Evolutionary conservation across 2,329 filamentous ascomycete species (phyloP).

Genomic region (Sarocladiaceae sp.): DNA sequence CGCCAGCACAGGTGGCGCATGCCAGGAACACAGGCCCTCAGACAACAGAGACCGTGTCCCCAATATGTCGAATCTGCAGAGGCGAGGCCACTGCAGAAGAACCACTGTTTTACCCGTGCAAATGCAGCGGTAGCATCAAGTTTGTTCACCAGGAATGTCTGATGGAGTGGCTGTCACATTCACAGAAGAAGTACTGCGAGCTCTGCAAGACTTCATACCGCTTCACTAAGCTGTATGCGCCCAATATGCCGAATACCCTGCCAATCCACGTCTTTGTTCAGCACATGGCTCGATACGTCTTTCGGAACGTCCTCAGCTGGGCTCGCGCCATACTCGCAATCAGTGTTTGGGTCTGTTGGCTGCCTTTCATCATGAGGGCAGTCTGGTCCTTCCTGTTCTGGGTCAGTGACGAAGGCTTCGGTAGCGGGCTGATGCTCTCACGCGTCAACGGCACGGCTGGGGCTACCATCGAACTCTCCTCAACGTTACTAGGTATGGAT

Average conservation of each 20-base stretch:
- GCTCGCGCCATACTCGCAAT: slow-evolving; percentile 70
- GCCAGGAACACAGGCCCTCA: neutral
- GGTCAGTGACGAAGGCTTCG: slow-evolving; percentile 73
- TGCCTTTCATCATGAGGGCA: slow-evolving; percentile 86
- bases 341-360: slow-evolving; percentile 80
- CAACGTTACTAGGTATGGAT: slow-evolving; percentile 18
- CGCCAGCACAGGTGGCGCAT: neutral
- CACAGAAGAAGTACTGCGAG: slow-evolving; percentile 99
- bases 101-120: slow-evolving; percentile 94
- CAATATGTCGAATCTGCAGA: slow-evolving; percentile 87
- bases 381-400: slow-evolving; percentile 94
- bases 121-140: slow-evolving; percentile 98
- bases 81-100: slow-evolving; percentile 78
- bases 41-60: neutral
- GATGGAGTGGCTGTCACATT: slow-evolving; percentile 98
- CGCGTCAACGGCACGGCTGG: slow-evolving; percentile 19
- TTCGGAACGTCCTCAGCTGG: slow-evolving; percentile 70
- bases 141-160: slow-evolving; percentile 96
- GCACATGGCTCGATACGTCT: slow-evolving; percentile 67
- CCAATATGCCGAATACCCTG: slow-evolving; percentile 81
- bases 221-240: slow-evolving; percentile 95
- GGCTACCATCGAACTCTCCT: slow-evolving; percentile 23
- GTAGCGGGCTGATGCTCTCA: slow-evolving; percentile 24
- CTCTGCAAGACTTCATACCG: slow-evolving; percentile 97
- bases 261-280: slow-evolving; percentile 75